Base-by-base conservation (phyloP, 192 early-diverging fungal genomes). In the Coemansia sp. region DNA sequence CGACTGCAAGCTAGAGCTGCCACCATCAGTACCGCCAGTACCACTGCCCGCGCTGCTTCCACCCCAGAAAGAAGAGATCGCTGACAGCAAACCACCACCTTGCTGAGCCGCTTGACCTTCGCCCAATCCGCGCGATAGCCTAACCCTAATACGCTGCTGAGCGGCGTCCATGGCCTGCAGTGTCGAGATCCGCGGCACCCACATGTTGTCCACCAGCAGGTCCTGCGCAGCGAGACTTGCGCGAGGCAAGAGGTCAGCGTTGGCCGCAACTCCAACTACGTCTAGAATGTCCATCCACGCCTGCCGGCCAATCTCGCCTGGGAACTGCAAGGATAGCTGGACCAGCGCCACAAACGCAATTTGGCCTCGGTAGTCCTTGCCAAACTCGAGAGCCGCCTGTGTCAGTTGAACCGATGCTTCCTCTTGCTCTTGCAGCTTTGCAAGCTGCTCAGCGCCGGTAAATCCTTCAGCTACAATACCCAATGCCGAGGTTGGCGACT, bases 261-360 rank as follows among this genome's bases (percentile, higher is more conserved):
- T 65, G 3, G 66, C 76, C 12, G 68, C 70, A 13, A 72, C 25
- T 62, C 74, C 63, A 68, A 93, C 88, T 50, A 86, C 86, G 52
- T 87, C 85, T 92, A 95, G 92, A 13, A 82, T 89, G 80, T 23
- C 76, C 65, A 13, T 79, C 85, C 71, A 99, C 48, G 65, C 85
- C 21, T 63, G 61, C 31, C 47, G 33, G 88, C 33, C 89, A 83
- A 79, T 88, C 82, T 73, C 93, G 82, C 38, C 70, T 76, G 42
- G 85, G 83, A 47, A 94, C 81, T 26, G 86, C 9, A 68, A n/a
- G 0, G 47, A 66, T 26, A 78, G 26, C 31, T 70, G 89, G 77
- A 97, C 93, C 62, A 94, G 83, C n/a, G 96, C 83, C 6, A 95
- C 90, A 42, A 93, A 85, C 6, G 93, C 94, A 53, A 96, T 80